phyloP scores from a whole-genome alignment of 257 asterid species.

The Gynochthodes officinalis region DNA sequence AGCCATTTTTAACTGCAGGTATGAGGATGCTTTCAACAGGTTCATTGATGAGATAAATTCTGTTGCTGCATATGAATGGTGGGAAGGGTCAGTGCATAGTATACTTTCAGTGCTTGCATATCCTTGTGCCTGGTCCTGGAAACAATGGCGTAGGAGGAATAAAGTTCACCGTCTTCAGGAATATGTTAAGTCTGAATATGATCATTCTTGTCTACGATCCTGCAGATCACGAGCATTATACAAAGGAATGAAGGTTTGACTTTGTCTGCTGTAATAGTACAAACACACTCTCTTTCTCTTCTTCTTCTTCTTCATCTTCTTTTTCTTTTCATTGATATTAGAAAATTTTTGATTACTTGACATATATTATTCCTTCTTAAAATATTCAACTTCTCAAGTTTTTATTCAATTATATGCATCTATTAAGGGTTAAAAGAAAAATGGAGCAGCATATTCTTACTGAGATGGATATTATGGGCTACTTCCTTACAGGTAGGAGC shows the following conservation, averaged over 20 bases:
- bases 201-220: conserved; percentile 90
- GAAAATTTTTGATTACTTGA: neutral
- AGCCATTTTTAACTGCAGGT: conserved; percentile 40
- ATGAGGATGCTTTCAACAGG: conserved; percentile 96
- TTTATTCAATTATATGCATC: neutral
- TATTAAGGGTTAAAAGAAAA: neutral
- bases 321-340: neutral
- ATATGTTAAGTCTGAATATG: conserved; percentile 88
- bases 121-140: conserved; percentile 99
- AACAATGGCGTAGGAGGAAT: conserved; percentile 95
- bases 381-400: neutral
- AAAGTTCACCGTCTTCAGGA: conserved; percentile 86
- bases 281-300: neutral
- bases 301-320: neutral
- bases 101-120: conserved; percentile 84
- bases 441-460: neutral
- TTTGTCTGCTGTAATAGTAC: neutral
- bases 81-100: conserved; percentile 99
- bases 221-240: conserved; percentile 93
- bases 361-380: neutral
- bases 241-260: conserved; percentile 91
- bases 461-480: neutral
- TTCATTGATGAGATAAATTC: conserved; percentile 87
- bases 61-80: conserved; percentile 95
- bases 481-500: conserved; percentile 87